These are phyloP conservation scores for Nigrospora sphaerica DNA, from an alignment of 2,329 filamentous ascomycete genomes.

Conservation along the genomic window DNA sequence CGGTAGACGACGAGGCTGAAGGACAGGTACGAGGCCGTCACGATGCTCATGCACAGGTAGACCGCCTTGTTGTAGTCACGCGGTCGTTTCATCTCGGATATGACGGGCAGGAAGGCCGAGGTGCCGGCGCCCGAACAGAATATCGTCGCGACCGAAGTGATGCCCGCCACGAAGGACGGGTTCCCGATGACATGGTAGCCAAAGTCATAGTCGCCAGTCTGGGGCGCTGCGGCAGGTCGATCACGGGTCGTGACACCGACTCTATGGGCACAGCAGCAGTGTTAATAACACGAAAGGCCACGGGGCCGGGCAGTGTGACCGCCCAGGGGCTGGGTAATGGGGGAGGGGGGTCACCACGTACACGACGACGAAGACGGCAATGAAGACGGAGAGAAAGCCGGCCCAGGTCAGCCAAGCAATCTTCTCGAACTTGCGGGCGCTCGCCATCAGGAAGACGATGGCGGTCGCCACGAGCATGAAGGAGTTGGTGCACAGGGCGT, in stretches of 20 bases:
- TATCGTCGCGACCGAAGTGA: constrained; percentile 50
- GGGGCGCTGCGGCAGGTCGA: constrained; percentile 53
- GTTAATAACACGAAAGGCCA: not conserved
- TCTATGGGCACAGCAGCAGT: constrained; percentile 8
- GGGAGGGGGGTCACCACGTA: constrained; percentile 13
- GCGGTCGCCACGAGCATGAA: constrained; percentile 46
- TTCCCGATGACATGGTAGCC: constrained; percentile 49
- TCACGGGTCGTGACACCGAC: constrained; percentile 50
- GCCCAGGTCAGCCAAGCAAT: constrained; percentile 56
- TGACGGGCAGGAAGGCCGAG: constrained; percentile 55
- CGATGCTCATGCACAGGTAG: constrained; percentile 50
- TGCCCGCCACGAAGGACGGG: constrained; percentile 51
- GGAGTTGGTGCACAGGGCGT: constrained; percentile 52
- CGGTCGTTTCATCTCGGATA: constrained; percentile 56
- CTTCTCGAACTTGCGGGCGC: constrained; percentile 50
- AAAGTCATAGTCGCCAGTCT: constrained; percentile 50
- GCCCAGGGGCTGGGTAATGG: not conserved
- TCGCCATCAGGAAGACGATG: constrained; percentile 39
- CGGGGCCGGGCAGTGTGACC: too few relatives aligned
- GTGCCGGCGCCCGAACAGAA: constrained; percentile 54
- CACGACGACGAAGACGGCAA: constrained; percentile 51
- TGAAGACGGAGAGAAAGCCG: constrained; percentile 51
- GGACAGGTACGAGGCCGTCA: constrained; percentile 48
- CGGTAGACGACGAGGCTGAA: constrained; percentile 55
- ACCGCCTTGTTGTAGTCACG: constrained; percentile 54